Percentiles rank a stretch among this genome's conserved stretches.
These are phyloP conservation scores for Aureobasidium subglaciale DNA, from an alignment of 2,329 filamentous ascomycete species.

Conservation along the genomic window DNA sequence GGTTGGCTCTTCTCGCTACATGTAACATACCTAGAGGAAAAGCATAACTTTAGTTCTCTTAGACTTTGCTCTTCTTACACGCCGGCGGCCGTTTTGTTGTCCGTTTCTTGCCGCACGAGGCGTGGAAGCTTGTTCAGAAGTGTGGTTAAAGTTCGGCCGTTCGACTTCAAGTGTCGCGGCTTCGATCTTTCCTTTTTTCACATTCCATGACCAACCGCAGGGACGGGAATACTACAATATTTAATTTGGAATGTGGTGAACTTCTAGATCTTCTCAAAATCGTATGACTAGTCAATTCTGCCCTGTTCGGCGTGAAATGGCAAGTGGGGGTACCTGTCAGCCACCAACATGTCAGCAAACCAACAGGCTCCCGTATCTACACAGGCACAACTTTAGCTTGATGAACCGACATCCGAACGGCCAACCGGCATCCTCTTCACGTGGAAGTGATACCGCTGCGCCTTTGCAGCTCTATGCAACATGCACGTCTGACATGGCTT, in stretches of 20 bases:
- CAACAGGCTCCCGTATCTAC: background rate
- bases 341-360: background rate
- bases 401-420: background rate
- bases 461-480: background rate
- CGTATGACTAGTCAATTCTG: background rate
- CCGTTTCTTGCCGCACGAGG: background rate
- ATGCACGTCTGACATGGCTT: slow-evolving; percentile 2
- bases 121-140: background rate
- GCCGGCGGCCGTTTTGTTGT: background rate
- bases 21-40: slow-evolving; percentile 7
- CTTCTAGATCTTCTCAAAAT: too few species aligned
- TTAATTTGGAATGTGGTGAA: background rate
- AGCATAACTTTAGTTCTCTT: slow-evolving; percentile 1
- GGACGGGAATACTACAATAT: background rate
- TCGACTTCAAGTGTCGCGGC: background rate
- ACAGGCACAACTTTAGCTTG: background rate
- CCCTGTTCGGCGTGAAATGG: background rate
- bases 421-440: background rate
- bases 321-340: background rate
- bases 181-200: background rate
- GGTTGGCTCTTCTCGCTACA: background rate
- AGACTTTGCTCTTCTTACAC: background rate
- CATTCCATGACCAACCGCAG: too few species aligned
- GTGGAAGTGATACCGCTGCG: background rate
- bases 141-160: background rate